Conservation (phyloP, 2,329 filamentous ascomycete genomes). For the Aureobasidium lini region DNA sequence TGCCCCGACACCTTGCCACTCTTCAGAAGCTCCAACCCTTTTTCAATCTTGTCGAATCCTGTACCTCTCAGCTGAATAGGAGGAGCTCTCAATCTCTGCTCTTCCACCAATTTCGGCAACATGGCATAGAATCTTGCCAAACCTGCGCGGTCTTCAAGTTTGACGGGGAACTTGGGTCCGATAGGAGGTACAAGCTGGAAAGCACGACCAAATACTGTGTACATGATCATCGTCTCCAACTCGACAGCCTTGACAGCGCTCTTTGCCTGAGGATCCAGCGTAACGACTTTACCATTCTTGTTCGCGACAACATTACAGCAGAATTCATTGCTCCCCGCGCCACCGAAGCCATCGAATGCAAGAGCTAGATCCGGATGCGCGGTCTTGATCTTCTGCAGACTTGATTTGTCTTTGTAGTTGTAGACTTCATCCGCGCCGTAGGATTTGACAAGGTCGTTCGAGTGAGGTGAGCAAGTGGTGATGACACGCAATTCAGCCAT, state of each 20-base stretch:
- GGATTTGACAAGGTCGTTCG: conserved; percentile 35
- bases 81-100: background rate
- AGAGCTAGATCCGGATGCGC: background rate
- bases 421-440: conserved; percentile 38
- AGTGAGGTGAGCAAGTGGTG: conserved; percentile 36
- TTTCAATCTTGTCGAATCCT: background rate
- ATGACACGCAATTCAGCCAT: conserved; percentile 25
- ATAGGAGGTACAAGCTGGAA: background rate
- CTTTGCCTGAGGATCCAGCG: background rate
- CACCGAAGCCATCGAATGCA: background rate
- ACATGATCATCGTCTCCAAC: background rate
- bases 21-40: background rate
- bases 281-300: background rate
- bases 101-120: background rate
- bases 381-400: conserved; percentile 33
- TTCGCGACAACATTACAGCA: background rate
- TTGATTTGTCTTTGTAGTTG: conserved; percentile 37
- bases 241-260: background rate
- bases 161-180: background rate
- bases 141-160: background rate
- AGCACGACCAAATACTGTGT: background rate
- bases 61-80: background rate
- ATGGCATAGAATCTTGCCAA: background rate
- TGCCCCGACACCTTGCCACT: background rate
- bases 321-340: background rate